phyloP scores from a whole-genome alignment of 2,329 filamentous ascomycete species.

The Coleophoma crateriformis region DNA sequence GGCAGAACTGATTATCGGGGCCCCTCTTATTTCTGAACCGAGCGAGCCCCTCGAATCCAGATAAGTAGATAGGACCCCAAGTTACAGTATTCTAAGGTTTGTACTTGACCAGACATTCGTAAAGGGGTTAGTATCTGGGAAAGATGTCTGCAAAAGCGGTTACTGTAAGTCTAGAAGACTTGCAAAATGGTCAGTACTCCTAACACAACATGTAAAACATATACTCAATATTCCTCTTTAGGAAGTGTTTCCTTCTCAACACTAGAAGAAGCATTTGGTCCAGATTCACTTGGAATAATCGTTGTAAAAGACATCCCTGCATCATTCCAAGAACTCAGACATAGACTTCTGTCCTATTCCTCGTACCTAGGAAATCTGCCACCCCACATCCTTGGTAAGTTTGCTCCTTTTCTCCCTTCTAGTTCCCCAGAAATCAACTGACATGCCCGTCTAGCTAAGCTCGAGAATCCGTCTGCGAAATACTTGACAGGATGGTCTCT shows the following conservation, averaged over 20 bases:
- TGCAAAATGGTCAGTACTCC: slow-evolving; percentile 43
- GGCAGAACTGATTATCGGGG: background rate
- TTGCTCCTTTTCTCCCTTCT: background rate
- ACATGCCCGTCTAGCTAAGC: slow-evolving; percentile 34
- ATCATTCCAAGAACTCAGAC: slow-evolving; percentile 66
- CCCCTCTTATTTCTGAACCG: background rate
- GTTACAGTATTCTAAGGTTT: no score
- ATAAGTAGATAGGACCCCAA: no score
- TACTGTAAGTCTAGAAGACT: slow-evolving; percentile 55
- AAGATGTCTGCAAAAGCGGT: slow-evolving; percentile 22
- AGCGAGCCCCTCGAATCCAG: no score
- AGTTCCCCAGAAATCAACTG: slow-evolving; percentile 6
- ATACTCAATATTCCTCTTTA: slow-evolving; percentile 23
- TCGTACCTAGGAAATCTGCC: slow-evolving; percentile 85
- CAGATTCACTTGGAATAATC: slow-evolving; percentile 84
- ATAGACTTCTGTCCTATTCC: slow-evolving; percentile 73
- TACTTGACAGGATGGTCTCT: slow-evolving; percentile 73
- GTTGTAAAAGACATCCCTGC: slow-evolving; percentile 81
- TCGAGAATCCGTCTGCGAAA: slow-evolving; percentile 55
- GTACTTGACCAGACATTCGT: no score
- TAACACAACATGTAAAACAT: background rate
- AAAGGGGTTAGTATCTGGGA: background rate
- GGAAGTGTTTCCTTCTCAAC: slow-evolving; percentile 63
- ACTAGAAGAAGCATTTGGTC: slow-evolving; percentile 79
- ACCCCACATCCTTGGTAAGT: slow-evolving; percentile 61